Percentiles rank a stretch among this genome's conserved stretches.
Evolutionary conservation across 306 rosid species (phyloP).

Genomic region (Quillaja saponaria): DNA sequence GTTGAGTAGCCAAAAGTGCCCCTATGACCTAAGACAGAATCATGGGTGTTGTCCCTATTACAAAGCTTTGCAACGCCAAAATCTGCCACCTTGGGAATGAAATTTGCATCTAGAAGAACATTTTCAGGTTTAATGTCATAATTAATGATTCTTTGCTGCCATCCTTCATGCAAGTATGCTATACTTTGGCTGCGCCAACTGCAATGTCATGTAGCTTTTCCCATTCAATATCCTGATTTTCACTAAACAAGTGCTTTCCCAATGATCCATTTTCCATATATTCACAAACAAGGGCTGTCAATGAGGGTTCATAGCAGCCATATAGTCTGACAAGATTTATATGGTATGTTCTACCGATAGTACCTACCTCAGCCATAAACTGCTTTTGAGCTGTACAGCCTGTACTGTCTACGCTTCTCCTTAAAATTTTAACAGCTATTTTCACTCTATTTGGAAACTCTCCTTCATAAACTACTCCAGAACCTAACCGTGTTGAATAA

Average conservation of each 20-base stretch:
- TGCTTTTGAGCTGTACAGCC: too few relatives aligned
- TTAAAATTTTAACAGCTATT: conserved; percentile 16
- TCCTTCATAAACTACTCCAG: too few relatives aligned
- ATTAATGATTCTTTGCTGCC: conserved; percentile 18
- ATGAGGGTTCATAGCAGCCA: conserved; percentile 26
- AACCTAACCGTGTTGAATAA: too few relatives aligned
- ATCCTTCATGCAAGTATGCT: conserved; percentile 22
- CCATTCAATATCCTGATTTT: conserved; percentile 16
- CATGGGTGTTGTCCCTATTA: too few relatives aligned
- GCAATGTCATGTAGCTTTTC: conserved; percentile 2
- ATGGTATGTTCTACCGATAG: conserved; percentile 17
- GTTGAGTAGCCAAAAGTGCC: conserved; percentile 19
- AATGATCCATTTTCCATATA: too few relatives aligned
- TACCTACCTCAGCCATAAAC: too few relatives aligned
- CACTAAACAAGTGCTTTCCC: conserved; percentile 1
- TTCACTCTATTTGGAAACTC: background rate
- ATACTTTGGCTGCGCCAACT: conserved; percentile 7
- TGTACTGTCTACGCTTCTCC: background rate
- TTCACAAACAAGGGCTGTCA: too few relatives aligned
- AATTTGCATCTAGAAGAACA: conserved; percentile 2
- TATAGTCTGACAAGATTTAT: conserved; percentile 18
- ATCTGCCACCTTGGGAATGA: too few relatives aligned
- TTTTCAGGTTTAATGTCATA: conserved; percentile 17
- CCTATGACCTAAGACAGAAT: background rate
- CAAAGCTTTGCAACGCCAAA: too few relatives aligned